Conservation (phyloP, 805 yeast species). For the Candida lessepsii region DNA sequence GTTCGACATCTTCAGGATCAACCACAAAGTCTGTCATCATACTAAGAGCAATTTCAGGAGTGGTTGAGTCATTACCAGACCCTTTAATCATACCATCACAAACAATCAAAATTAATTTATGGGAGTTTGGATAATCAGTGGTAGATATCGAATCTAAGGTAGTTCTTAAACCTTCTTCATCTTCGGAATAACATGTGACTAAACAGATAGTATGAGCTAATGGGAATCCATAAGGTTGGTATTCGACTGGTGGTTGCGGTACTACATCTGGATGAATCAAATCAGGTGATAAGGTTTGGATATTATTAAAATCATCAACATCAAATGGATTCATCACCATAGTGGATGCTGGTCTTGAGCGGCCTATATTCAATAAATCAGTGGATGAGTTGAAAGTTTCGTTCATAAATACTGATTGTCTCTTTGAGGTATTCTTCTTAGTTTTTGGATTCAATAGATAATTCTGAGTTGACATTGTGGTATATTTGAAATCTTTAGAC, state of each 20-base stretch:
- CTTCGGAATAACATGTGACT: conserved; percentile 95
- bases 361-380: conserved; percentile 26
- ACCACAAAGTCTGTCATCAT: conserved; percentile 76
- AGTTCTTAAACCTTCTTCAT: conserved; percentile 77
- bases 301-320: conserved; percentile 30
- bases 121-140: conserved; percentile 93
- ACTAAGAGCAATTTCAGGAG: conserved; percentile 85
- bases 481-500: conserved; percentile 43
- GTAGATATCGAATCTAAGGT: conserved; percentile 93
- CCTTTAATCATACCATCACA: conserved; percentile 97
- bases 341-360: conserved; percentile 24
- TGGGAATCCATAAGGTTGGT: conserved; percentile 85
- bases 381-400: conserved; percentile 30
- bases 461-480: conserved; percentile 70
- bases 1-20: conserved; percentile 71
- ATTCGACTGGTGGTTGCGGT: conserved; percentile 87
- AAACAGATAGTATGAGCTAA: conserved; percentile 45
- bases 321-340: conserved; percentile 31
- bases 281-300: conserved; percentile 54
- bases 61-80: conserved; percentile 80
- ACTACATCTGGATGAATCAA: conserved; percentile 74
- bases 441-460: conserved; percentile 28
- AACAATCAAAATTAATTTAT: conserved; percentile 76
- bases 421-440: conserved; percentile 8
- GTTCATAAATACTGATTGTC: conserved; percentile 29